Percentiles rank a stretch among this genome's conserved stretches.
phyloP scores from a whole-genome alignment of 1,139 yeast species.

The Wickerhamomyces sp. region DNA sequence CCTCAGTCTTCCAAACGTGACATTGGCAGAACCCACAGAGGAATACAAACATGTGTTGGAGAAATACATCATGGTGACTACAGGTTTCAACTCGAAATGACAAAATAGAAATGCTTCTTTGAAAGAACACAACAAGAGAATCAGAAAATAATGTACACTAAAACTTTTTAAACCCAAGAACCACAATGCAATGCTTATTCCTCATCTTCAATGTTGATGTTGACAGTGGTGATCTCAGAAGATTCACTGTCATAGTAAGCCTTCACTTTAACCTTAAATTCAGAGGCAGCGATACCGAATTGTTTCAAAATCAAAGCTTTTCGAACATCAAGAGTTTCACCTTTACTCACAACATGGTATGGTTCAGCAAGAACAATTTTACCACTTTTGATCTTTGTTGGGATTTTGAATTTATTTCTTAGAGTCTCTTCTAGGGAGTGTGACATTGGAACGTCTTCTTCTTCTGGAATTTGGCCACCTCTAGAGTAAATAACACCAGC shows the following conservation, averaged over 20 bases:
- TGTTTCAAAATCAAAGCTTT: conserved; percentile 91
- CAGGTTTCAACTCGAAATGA: no score
- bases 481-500: conserved; percentile 89
- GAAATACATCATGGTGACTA: no score
- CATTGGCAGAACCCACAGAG: not conserved
- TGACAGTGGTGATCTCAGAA: conserved; percentile 26
- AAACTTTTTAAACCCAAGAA: not conserved
- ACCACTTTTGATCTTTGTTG: conserved; percentile 87
- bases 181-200: no score
- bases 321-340: conserved; percentile 79
- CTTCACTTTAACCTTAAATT: conserved; percentile 73
- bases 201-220: conserved; percentile 29
- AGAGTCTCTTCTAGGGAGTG: conserved; percentile 92
- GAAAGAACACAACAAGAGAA: not conserved
- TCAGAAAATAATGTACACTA: not conserved
- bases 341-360: conserved; percentile 73
- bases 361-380: conserved; percentile 75
- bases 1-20: not conserved
- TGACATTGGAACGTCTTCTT: conserved; percentile 95
- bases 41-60: not conserved
- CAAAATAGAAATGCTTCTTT: no score
- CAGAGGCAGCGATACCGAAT: conserved; percentile 92
- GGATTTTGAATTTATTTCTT: conserved; percentile 84
- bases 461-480: conserved; percentile 86
- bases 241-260: conserved; percentile 69